phyloP scores from a whole-genome alignment of 805 yeast species.

The Hanseniaspora meyeri region DNA sequence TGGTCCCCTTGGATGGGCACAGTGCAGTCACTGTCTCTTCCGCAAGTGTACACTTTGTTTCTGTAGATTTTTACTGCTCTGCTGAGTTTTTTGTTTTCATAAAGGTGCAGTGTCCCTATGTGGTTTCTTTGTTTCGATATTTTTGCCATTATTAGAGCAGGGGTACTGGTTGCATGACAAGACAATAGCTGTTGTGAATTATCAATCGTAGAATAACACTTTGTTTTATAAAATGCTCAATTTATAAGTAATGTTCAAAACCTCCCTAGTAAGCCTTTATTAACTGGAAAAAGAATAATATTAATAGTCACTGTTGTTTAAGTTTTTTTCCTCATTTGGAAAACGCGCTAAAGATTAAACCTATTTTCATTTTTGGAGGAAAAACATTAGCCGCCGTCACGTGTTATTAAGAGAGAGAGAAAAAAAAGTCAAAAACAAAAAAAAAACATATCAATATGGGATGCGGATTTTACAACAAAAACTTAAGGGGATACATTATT shows the following conservation, averaged over 20 bases:
- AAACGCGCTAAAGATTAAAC: slow-evolving; percentile 3
- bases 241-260: too few species aligned
- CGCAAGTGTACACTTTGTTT: slow-evolving; percentile 32
- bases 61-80: slow-evolving; percentile 14
- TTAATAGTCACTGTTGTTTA: too few species aligned
- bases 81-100: background rate
- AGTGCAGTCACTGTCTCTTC: slow-evolving; percentile 30
- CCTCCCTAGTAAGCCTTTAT: background rate
- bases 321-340: background rate
- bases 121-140: background rate
- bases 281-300: background rate
- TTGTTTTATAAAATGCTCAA: background rate
- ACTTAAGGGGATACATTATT: background rate
- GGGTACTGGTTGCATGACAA: background rate
- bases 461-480: background rate
- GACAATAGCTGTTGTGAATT: too few species aligned
- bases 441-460: background rate
- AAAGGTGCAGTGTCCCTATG: background rate
- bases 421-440: background rate
- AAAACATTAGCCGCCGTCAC: background rate
- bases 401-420: background rate
- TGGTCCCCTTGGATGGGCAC: slow-evolving; percentile 29
- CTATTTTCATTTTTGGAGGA: too few species aligned
- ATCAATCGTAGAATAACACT: too few species aligned
- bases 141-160: background rate